These are phyloP conservation scores for Chytriomyces sp. DNA, from an alignment of 192 early-diverging fungal species.

Conservation along the genomic window DNA sequence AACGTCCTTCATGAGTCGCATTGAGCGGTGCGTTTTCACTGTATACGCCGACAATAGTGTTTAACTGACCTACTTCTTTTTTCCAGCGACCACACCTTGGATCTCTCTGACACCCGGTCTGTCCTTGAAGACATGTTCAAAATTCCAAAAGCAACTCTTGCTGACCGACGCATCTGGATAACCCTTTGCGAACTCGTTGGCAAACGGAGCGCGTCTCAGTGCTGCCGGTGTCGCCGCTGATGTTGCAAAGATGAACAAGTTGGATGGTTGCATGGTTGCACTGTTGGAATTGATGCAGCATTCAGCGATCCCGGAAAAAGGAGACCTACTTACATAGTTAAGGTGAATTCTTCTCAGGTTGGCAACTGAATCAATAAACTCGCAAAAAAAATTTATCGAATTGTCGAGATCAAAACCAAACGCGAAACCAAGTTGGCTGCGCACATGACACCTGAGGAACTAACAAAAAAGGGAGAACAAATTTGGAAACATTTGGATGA, in stretches of 20 bases:
- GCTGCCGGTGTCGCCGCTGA: constrained; percentile 65
- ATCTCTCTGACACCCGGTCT: constrained; percentile 59
- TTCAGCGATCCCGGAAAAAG: too few relatives aligned
- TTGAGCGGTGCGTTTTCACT: constrained; percentile 45
- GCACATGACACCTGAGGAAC: constrained; percentile 8
- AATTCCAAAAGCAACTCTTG: constrained; percentile 58
- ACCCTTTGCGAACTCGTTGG: constrained; percentile 77
- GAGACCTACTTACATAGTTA: too few relatives aligned
- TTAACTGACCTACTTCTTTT: not conserved
- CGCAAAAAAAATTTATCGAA: too few relatives aligned
- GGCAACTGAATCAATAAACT: too few relatives aligned
- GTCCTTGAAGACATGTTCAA: constrained; percentile 70
- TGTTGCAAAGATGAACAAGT: constrained; percentile 61
- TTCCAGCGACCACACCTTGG: constrained; percentile 57
- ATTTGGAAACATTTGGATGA: constrained; percentile 20
- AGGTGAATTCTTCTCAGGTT: too few relatives aligned
- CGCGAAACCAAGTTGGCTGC: not conserved
- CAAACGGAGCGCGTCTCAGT: constrained; percentile 76
- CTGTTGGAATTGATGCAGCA: constrained; percentile 88
- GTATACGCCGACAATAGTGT: not conserved
- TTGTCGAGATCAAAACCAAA: too few relatives aligned
- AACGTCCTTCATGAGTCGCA: constrained; percentile 57
- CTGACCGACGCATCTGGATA: constrained; percentile 73
- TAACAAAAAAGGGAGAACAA: constrained; percentile 1
- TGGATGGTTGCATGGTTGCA: constrained; percentile 59